These are phyloP conservation scores for Amphirosellinia nigrospora DNA, from an alignment of 495 filamentous ascomycete genomes.

Conservation along the genomic window DNA sequence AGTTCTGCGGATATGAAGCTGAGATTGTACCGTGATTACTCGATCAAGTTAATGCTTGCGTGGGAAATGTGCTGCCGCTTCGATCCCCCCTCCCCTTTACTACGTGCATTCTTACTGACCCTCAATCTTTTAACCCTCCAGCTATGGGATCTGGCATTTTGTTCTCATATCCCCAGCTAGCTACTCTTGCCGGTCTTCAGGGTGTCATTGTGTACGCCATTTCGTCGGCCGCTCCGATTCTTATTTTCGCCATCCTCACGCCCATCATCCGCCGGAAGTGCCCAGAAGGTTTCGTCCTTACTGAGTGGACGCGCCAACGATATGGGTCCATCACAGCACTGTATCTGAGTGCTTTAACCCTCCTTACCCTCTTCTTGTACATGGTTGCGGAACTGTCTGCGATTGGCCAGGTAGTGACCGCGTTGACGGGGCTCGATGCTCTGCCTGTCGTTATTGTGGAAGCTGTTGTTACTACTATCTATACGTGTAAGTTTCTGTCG, in stretches of 20 bases:
- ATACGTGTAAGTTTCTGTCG: slow-evolving; percentile 65
- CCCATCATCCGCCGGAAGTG: slow-evolving; percentile 76
- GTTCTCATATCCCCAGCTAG: slow-evolving; percentile 79
- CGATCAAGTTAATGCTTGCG: slow-evolving; percentile 97
- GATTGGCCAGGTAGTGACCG: slow-evolving; percentile 71
- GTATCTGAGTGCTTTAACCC: slow-evolving; percentile 72
- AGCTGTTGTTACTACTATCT: slow-evolving; percentile 73
- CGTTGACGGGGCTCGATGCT: slow-evolving; percentile 73
- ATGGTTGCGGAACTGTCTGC: slow-evolving; percentile 81
- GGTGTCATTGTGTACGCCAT: slow-evolving; percentile 75
- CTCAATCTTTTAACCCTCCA: slow-evolving; percentile 46
- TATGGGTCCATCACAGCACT: slow-evolving; percentile 69
- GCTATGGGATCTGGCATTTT: slow-evolving; percentile 79
- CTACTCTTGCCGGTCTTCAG: slow-evolving; percentile 77
- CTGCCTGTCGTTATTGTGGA: slow-evolving; percentile 77
- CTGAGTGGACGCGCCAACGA: slow-evolving; percentile 78
- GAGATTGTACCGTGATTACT: slow-evolving; percentile 90
- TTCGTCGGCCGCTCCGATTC: slow-evolving; percentile 67
- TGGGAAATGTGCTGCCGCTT: slow-evolving; percentile 91
- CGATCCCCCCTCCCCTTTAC: slow-evolving; percentile 42
- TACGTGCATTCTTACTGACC: slow-evolving; percentile 33
- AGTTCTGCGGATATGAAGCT: slow-evolving; percentile 65
- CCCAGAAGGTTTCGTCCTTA: slow-evolving; percentile 78
- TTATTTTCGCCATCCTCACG: slow-evolving; percentile 70
- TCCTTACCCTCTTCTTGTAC: slow-evolving; percentile 80